A percentile compares a stretch with the other conserved stretches of the same genome.
Conservation (phyloP, 1,139 yeast genomes). For the Sugiyamaella castrensis region DNA sequence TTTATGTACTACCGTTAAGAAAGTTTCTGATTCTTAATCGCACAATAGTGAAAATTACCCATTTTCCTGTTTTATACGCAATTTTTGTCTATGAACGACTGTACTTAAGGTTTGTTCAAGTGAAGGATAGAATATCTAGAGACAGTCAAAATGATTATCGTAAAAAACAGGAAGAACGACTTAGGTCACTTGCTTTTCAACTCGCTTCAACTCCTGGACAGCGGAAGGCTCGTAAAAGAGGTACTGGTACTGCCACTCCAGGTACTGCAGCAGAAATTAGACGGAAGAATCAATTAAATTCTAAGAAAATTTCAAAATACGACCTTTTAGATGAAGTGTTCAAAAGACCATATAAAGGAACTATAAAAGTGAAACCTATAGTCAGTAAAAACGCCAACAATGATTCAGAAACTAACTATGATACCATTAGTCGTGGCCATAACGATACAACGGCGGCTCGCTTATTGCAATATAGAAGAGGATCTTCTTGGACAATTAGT, state of each 20-base stretch:
- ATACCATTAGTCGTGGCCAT: constrained; percentile 6
- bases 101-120: constrained; percentile 21
- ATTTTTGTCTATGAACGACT: constrained; percentile 39
- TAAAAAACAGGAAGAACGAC: constrained; percentile 15
- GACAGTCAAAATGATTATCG: constrained; percentile 21
- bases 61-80: constrained; percentile 37
- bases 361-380: constrained; percentile 19
- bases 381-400: constrained; percentile 3
- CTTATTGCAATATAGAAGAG: constrained; percentile 1
- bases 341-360: constrained; percentile 33
- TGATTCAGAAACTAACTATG: neutral
- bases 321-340: constrained; percentile 34
- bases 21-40: constrained; percentile 37
- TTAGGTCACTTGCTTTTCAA: constrained; percentile 6
- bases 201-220: constrained; percentile 8
- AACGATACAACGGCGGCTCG: neutral
- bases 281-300: constrained; percentile 2
- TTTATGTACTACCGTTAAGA: constrained; percentile 35
- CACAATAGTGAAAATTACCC: constrained; percentile 39
- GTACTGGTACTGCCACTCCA: neutral
- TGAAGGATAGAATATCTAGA: constrained; percentile 16
- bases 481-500: constrained; percentile 4
- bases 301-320: constrained; percentile 26
- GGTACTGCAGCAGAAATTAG: constrained; percentile 1
- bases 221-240: constrained; percentile 8